These are phyloP conservation scores for Orbilia quercus DNA, from an alignment of 2,329 filamentous ascomycete genomes.

Conservation along the genomic window DNA sequence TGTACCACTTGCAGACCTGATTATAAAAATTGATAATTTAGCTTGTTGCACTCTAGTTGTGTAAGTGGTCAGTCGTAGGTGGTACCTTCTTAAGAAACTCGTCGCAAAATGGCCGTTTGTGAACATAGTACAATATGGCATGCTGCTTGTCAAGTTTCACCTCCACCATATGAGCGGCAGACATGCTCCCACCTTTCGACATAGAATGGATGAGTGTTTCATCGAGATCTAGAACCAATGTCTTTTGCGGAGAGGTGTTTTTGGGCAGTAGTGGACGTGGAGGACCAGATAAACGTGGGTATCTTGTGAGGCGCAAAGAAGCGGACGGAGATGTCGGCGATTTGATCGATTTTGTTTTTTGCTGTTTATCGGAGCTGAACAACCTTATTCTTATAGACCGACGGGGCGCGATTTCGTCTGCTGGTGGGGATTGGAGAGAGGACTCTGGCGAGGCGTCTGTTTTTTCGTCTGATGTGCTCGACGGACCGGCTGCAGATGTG, in stretches of 20 bases:
- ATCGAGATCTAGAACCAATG: slow-evolving; percentile 92
- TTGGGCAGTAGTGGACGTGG: slow-evolving; percentile 89
- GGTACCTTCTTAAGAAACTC: slow-evolving; percentile 86
- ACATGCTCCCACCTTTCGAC: slow-evolving; percentile 95
- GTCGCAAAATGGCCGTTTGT: slow-evolving; percentile 96
- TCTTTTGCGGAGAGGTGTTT: slow-evolving; percentile 87
- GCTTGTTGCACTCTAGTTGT: not conserved
- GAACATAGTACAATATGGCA: slow-evolving; percentile 97
- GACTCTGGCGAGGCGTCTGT: slow-evolving; percentile 17
- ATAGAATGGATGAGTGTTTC: slow-evolving; percentile 98
- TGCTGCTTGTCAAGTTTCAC: slow-evolving; percentile 91
- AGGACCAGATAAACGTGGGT: slow-evolving; percentile 87
- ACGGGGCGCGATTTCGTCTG: slow-evolving; percentile 72
- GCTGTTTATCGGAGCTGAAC: slow-evolving; percentile 76
- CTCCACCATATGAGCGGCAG: slow-evolving; percentile 98
- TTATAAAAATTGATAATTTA: slow-evolving; percentile 13
- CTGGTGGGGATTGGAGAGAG: slow-evolving; percentile 35
- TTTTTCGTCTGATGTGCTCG: slow-evolving; percentile 48
- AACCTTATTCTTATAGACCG: slow-evolving; percentile 92
- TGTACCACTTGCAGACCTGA: slow-evolving; percentile 95
- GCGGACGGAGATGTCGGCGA: slow-evolving; percentile 87
- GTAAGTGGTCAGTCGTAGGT: slow-evolving; percentile 58
- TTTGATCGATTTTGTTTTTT: slow-evolving; percentile 84
- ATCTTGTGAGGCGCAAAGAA: slow-evolving; percentile 78
- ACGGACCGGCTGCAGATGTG: slow-evolving; percentile 56